Evolutionary conservation across 202 grass and related monocot species (phyloP).

Genomic region (Schoenoplectus triqueter): DNA sequence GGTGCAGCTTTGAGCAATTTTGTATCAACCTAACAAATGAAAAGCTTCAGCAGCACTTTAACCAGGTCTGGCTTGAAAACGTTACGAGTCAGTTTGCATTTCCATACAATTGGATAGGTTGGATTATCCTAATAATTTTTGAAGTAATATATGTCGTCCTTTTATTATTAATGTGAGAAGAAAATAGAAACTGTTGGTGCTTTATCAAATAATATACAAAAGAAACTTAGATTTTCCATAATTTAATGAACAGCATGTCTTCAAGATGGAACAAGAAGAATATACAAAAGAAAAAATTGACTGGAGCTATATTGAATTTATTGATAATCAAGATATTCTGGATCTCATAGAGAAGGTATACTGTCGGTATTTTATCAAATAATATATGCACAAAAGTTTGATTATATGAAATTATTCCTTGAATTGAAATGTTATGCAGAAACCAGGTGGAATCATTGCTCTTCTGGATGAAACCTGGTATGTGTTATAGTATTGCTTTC

Average conservation of each 20-base stretch:
- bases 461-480: constrained; percentile 99
- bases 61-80: constrained; percentile 63
- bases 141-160: neutral
- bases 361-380: constrained; percentile 42
- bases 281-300: constrained; percentile 98
- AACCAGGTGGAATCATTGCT: constrained; percentile 96
- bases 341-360: constrained; percentile 96
- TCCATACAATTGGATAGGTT: neutral
- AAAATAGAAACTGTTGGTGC: neutral
- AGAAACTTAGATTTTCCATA: constrained; percentile 12
- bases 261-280: constrained; percentile 99
- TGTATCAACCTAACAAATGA: constrained; percentile 98
- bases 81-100: constrained; percentile 33
- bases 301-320: constrained; percentile 98
- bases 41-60: constrained; percentile 99
- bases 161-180: neutral
- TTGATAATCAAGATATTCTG: constrained; percentile 95
- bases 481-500: constrained; percentile 23
- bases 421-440: constrained; percentile 55
- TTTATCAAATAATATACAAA: no score
- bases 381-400: constrained; percentile 22
- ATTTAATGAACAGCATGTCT: constrained; percentile 80
- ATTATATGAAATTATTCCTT: constrained; percentile 10
- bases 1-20: constrained; percentile 97
- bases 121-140: neutral